Conservation (phyloP, 257 asterid species). For the Solanum chiquidenum region DNA sequence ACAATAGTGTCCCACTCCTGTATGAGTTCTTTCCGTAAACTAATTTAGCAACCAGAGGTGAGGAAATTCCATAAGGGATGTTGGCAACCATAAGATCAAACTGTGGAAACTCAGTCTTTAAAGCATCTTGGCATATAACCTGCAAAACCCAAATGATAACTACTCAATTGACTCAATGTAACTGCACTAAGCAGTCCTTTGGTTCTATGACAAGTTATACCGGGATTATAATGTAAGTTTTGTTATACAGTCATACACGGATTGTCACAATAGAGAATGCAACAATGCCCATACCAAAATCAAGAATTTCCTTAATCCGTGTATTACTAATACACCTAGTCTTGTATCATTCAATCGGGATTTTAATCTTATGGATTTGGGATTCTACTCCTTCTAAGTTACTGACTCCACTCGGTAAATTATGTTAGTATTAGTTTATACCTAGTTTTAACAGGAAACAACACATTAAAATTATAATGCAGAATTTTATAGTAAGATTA, state of each 20-base stretch:
- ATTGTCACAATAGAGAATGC: neutral
- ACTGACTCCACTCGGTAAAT: neutral
- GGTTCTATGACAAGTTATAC: neutral
- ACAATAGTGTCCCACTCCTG: slow-evolving; percentile 69
- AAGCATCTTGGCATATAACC: slow-evolving; percentile 66
- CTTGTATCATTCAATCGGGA: neutral
- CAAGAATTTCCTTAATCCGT: neutral
- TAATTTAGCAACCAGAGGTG: slow-evolving; percentile 70
- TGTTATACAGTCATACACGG: neutral
- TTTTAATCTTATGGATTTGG: neutral
- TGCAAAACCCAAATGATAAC: slow-evolving; percentile 11
- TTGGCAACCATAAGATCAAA: slow-evolving; percentile 91
- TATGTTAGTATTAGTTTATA: neutral
- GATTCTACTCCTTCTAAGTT: neutral
- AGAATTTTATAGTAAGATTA: neutral
- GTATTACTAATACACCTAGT: neutral
- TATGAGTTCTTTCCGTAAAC: slow-evolving; percentile 48
- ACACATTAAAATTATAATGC: neutral
- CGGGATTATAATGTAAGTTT: neutral
- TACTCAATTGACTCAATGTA: neutral
- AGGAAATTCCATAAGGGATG: slow-evolving; percentile 83
- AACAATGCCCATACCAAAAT: neutral
- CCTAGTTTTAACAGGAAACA: neutral
- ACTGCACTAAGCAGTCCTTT: neutral
- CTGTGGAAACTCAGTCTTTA: slow-evolving; percentile 58